Percentiles rank a stretch among this genome's conserved stretches.
Conservation (phyloP, 306 rosid genomes). For the Ziziphus jujuba region DNA sequence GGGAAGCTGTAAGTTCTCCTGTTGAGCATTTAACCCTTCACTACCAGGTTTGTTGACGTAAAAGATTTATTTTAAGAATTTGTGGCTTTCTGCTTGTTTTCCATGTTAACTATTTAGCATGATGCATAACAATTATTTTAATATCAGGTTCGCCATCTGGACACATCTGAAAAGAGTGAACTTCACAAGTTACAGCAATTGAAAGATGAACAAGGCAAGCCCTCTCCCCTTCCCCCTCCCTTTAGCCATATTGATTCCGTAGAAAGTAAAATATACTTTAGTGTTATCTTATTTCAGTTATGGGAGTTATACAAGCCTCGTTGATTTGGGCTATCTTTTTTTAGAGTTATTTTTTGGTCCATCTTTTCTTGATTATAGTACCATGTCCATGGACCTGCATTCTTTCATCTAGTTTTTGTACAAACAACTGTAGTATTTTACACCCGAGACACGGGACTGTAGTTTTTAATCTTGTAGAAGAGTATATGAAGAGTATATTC, state of each 20-base stretch:
- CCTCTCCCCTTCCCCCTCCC: background rate
- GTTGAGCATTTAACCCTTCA: constrained; percentile 99
- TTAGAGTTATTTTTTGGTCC: background rate
- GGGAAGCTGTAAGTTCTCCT: constrained; percentile 99
- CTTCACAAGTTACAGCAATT: constrained; percentile 90
- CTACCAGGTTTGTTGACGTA: constrained; percentile 71
- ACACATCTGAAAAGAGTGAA: constrained; percentile 98
- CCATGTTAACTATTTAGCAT: constrained; percentile 6
- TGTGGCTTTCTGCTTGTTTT: background rate
- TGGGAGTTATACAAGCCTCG: background rate
- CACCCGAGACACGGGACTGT: too few species aligned
- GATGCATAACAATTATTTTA: constrained; percentile 13
- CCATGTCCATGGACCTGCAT: background rate
- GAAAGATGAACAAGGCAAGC: constrained; percentile 95
- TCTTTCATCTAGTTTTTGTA: too few species aligned
- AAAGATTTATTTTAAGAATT: background rate
- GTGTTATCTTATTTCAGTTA: background rate
- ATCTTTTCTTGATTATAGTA: background rate
- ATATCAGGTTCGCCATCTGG: constrained; percentile 94
- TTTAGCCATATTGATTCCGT: background rate
- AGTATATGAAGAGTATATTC: too few species aligned
- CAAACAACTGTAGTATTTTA: too few species aligned
- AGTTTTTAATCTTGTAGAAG: too few species aligned
- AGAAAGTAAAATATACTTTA: background rate
- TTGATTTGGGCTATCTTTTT: background rate